Evolutionary conservation across 495 filamentous ascomycete genomes (phyloP).

Genomic region (Aspergillus haitiensis): DNA sequence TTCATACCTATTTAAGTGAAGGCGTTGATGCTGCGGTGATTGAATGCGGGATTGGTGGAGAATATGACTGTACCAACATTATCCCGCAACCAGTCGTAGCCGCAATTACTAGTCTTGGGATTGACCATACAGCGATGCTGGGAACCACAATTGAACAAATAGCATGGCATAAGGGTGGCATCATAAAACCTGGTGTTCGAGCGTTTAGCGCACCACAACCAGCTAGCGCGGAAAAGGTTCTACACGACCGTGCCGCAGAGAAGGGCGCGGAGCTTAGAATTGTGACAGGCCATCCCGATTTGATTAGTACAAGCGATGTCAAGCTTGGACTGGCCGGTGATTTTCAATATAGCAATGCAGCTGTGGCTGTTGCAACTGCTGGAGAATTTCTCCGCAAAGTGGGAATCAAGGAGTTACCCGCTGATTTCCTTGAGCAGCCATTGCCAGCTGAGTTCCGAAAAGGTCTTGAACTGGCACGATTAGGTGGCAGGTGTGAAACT

Average conservation of each 20-base stretch:
- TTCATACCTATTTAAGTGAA: constrained; percentile 81
- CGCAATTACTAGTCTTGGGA: constrained; percentile 82
- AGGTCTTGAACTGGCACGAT: constrained; percentile 72
- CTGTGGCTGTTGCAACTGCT: constrained; percentile 74
- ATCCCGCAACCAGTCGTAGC: constrained; percentile 68
- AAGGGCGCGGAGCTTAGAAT: constrained; percentile 60
- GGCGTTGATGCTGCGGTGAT: constrained; percentile 81
- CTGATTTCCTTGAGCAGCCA: constrained; percentile 43
- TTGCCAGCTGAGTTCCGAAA: constrained; percentile 68
- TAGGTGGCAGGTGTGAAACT: constrained; percentile 83
- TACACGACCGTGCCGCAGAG: constrained; percentile 69
- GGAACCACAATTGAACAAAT: constrained; percentile 86
- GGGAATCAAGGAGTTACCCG: constrained; percentile 46
- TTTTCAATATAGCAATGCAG: constrained; percentile 88
- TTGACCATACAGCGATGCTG: constrained; percentile 81
- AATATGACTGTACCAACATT: constrained; percentile 94
- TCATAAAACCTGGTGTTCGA: constrained; percentile 71
- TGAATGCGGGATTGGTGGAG: constrained; percentile 91
- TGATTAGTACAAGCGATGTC: constrained; percentile 52
- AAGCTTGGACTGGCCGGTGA: constrained; percentile 72
- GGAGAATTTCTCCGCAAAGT: constrained; percentile 54
- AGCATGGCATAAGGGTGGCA: constrained; percentile 96
- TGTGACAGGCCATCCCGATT: constrained; percentile 61
- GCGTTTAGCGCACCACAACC: constrained; percentile 77
- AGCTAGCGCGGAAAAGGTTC: constrained; percentile 62